A percentile compares a stretch with the other conserved stretches of the same genome.
phyloP scores from a whole-genome alignment of 768 basidiomycete species.

The Psilocybe cubensis region DNA sequence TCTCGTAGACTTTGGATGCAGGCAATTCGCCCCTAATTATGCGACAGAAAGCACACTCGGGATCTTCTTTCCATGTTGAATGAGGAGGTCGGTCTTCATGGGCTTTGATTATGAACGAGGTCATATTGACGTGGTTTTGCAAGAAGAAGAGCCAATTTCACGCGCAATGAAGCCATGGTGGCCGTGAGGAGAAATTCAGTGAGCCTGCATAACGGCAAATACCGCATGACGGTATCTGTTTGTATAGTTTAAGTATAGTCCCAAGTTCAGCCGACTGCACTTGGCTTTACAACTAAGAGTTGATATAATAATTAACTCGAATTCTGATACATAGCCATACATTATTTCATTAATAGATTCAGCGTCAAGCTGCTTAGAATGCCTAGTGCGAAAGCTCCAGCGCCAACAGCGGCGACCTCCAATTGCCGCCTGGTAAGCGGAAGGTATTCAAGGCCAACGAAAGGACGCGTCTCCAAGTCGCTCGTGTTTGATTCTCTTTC shows the following conservation, averaged over 20 bases:
- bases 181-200: not conserved
- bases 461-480: not conserved
- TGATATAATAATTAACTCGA: no score
- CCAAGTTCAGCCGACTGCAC: no score
- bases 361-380: conserved; percentile 34
- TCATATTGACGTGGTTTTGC: conserved; percentile 46
- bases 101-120: conserved; percentile 72
- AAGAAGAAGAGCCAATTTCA: not conserved
- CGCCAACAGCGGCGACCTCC: conserved; percentile 35
- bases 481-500: no score
- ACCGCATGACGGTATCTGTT: not conserved
- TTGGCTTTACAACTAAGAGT: no score
- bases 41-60: conserved; percentile 65
- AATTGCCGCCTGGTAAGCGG: conserved; percentile 25
- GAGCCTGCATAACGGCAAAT: not conserved
- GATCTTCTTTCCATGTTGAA: conserved; percentile 51
- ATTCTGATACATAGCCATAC: no score
- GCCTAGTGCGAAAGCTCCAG: conserved; percentile 40
- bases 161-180: not conserved
- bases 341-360: conserved; percentile 19
- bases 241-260: not conserved
- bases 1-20: conserved; percentile 59
- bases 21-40: conserved; percentile 56
- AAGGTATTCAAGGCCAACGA: conserved; percentile 1
- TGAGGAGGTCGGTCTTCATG: conserved; percentile 52